A percentile compares a stretch with the other conserved stretches of the same genome.
Evolutionary conservation across 371 early-diverging fungal genomes (phyloP).

Genomic region (Apophysomyces variabilis): DNA sequence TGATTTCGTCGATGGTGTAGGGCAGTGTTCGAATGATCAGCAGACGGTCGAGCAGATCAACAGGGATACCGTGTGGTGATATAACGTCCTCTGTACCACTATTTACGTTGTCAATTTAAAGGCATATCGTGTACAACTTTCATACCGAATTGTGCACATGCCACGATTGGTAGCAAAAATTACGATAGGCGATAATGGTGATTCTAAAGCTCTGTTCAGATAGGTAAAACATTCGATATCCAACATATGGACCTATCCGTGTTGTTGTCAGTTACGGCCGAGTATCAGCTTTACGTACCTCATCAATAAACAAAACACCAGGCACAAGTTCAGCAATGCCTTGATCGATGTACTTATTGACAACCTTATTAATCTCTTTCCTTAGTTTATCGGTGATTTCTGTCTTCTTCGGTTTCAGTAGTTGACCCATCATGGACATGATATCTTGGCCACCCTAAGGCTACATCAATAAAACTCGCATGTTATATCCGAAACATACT

Average conservation of each 20-base stretch:
- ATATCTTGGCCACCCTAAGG: constrained; percentile 92
- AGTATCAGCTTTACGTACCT: constrained; percentile 59
- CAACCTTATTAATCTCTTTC: constrained; percentile 98
- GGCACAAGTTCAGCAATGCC: constrained; percentile 97
- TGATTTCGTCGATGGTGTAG: constrained; percentile 91
- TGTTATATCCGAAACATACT: constrained; percentile 26
- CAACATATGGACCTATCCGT: constrained; percentile 88
- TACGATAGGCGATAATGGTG: constrained; percentile 95
- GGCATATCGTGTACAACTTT: neutral
- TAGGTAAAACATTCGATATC: constrained; percentile 99
- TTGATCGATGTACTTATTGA: constrained; percentile 98
- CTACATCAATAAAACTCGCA: neutral
- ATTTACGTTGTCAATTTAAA: constrained; percentile 7
- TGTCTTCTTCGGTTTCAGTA: constrained; percentile 97
- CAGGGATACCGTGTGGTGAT: constrained; percentile 96
- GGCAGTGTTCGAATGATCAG: constrained; percentile 94
- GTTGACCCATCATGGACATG: constrained; percentile 96
- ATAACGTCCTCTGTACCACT: constrained; percentile 91
- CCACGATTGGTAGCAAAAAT: constrained; percentile 98
- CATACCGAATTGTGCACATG: constrained; percentile 88
- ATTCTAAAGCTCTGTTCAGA: constrained; percentile 96
- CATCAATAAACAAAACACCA: constrained; percentile 98
- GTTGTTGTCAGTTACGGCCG: constrained; percentile 14
- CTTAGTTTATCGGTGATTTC: constrained; percentile 98
- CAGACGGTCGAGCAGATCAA: constrained; percentile 96